A percentile compares a stretch with the other conserved stretches of the same genome.
phyloP scores from a whole-genome alignment of 306 rosid genomes.

The Cicer cuneatum region DNA sequence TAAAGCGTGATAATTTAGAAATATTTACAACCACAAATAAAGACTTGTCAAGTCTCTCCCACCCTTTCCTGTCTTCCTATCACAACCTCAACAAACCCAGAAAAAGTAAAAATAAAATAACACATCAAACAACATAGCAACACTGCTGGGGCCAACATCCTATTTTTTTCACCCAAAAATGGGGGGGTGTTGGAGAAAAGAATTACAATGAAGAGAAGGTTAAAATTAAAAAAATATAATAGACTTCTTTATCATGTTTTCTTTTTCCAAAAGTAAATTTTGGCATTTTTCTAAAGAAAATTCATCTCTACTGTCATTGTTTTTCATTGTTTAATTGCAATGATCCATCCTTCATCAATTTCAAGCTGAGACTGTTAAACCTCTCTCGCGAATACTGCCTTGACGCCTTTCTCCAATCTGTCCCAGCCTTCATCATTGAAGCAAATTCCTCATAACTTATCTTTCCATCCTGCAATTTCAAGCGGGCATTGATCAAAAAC shows the following conservation, averaged over 20 bases:
- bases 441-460: slow-evolving; percentile 91
- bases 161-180: slow-evolving; percentile 42
- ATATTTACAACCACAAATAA: slow-evolving; percentile 65
- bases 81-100: slow-evolving; percentile 45
- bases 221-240: slow-evolving; percentile 33
- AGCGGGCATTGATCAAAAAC: slow-evolving; percentile 22
- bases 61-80: slow-evolving; percentile 39
- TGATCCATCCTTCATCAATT: slow-evolving; percentile 78
- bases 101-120: not conserved
- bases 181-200: slow-evolving; percentile 50
- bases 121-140: slow-evolving; percentile 48
- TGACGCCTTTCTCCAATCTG: slow-evolving; percentile 98
- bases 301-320: slow-evolving; percentile 47
- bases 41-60: slow-evolving; percentile 36
- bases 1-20: slow-evolving; percentile 43
- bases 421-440: slow-evolving; percentile 95
- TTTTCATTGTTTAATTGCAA: slow-evolving; percentile 51
- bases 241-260: slow-evolving; percentile 40
- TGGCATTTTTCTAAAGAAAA: slow-evolving; percentile 21
- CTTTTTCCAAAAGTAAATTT: slow-evolving; percentile 41
- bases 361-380: slow-evolving; percentile 79
- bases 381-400: slow-evolving; percentile 95
- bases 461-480: slow-evolving; percentile 75
- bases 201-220: slow-evolving; percentile 48
- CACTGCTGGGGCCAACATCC: slow-evolving; percentile 45